These are phyloP conservation scores for Penicillium sp. DNA, from an alignment of 2,329 filamentous ascomycete species.

Conservation along the genomic window DNA sequence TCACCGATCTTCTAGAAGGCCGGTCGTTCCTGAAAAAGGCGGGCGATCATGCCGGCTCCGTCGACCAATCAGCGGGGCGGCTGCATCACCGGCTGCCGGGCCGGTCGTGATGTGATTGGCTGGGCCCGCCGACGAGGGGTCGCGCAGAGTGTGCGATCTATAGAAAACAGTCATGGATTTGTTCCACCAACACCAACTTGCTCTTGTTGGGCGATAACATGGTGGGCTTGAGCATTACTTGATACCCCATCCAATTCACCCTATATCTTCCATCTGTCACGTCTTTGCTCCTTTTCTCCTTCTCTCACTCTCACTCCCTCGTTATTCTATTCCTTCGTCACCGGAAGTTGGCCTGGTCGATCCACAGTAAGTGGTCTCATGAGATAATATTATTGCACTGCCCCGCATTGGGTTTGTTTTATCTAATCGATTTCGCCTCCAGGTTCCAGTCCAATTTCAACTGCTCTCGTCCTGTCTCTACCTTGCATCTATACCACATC, in stretches of 20 bases:
- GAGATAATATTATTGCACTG: constrained; percentile 13
- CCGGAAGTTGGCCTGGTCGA: constrained; percentile 6
- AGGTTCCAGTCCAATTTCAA: constrained; percentile 1
- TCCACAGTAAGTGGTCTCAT: constrained; percentile 26
- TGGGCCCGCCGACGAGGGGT: constrained; percentile 19
- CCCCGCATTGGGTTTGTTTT: constrained; percentile 25
- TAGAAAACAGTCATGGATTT: constrained; percentile 11
- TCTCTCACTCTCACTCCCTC: constrained; percentile 3
- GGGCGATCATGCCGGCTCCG: constrained; percentile 20
- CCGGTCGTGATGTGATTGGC: constrained; percentile 26
- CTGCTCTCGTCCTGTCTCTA: neutral
- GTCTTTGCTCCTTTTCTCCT: constrained; percentile 4
- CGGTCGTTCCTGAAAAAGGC: constrained; percentile 22
- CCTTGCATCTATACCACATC: neutral
- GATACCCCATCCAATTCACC: neutral
- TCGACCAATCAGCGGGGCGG: constrained; percentile 19
- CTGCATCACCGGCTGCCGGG: constrained; percentile 25
- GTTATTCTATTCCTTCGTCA: constrained; percentile 2
- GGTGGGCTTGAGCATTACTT: constrained; percentile 6
- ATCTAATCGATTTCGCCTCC: constrained; percentile 18
- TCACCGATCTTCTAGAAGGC: constrained; percentile 23
- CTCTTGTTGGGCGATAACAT: constrained; percentile 24
- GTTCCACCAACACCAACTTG: constrained; percentile 11
- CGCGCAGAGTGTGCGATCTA: constrained; percentile 22
- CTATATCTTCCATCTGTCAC: constrained; percentile 16